Evolutionary conservation across 495 filamentous ascomycete species (phyloP).

Genomic region (Annulohypoxylon stygium): DNA sequence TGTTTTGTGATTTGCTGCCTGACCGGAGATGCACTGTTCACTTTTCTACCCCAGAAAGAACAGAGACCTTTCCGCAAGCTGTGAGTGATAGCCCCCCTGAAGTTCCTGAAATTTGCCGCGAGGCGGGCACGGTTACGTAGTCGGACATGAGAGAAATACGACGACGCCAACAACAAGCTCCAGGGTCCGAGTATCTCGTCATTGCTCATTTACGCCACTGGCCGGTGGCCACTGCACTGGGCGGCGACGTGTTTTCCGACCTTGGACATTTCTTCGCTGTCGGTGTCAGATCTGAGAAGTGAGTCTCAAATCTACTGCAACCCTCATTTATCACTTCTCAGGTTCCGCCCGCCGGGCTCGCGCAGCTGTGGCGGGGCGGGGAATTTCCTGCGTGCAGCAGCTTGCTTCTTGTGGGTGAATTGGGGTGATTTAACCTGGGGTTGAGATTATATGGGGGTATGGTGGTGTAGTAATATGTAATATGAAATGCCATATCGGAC

Average conservation of each 20-base stretch:
- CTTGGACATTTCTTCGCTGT: slow-evolving; percentile 11
- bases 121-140: slow-evolving; percentile 11
- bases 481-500: slow-evolving; percentile 22
- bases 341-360: slow-evolving; percentile 37
- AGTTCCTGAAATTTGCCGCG: slow-evolving; percentile 27
- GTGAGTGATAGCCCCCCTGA: slow-evolving; percentile 31
- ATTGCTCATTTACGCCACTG: slow-evolving; percentile 22
- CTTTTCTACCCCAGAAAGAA: not conserved
- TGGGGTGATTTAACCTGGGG: slow-evolving; percentile 17
- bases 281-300: slow-evolving; percentile 30
- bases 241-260: slow-evolving; percentile 37
- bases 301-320: slow-evolving; percentile 37
- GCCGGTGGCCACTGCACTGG: not conserved
- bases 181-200: not conserved
- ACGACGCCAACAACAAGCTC: slow-evolving; percentile 6
- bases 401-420: not conserved
- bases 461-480: not conserved
- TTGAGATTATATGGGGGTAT: slow-evolving; percentile 3
- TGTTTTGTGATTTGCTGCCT: slow-evolving; percentile 31
- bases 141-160: slow-evolving; percentile 6
- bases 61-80: not conserved
- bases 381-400: slow-evolving; percentile 23
- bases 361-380: slow-evolving; percentile 36
- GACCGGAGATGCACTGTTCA: not conserved
- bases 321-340: slow-evolving; percentile 37